Conservation (phyloP, 1,284 basidiomycete species). For the Trametes pubescens region DNA sequence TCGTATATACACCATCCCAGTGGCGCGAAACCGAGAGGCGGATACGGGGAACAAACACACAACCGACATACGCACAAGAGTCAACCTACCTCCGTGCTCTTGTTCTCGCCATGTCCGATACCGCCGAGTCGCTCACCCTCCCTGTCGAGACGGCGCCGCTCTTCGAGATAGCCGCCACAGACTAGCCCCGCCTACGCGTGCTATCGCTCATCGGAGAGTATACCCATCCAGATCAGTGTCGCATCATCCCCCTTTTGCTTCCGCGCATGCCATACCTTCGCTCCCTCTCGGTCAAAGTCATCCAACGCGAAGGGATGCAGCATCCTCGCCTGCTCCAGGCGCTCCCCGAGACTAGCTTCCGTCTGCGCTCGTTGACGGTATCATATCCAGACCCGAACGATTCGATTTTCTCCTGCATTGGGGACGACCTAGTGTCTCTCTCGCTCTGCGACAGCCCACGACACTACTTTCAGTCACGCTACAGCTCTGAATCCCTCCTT, state of each 20-base stretch:
- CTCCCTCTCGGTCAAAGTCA: neutral
- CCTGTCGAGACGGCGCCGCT: slow-evolving; percentile 13
- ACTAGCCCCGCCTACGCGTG: slow-evolving; percentile 2
- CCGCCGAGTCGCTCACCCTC: slow-evolving; percentile 6
- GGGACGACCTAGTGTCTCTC: neutral
- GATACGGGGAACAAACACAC: neutral
- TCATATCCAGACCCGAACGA: slow-evolving; percentile 16
- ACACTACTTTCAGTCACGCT: neutral
- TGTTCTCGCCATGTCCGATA: neutral
- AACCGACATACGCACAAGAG: neutral
- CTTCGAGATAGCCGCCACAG: neutral
- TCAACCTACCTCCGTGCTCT: neutral
- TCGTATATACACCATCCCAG: neutral
- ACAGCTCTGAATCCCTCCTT: neutral
- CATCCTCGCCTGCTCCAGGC: neutral
- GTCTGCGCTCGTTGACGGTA: slow-evolving; percentile 4
- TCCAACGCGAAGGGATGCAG: neutral
- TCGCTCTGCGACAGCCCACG: neutral
- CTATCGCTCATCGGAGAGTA: slow-evolving; percentile 1
- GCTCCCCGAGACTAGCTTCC: neutral
- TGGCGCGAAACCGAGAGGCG: neutral
- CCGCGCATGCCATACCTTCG: neutral
- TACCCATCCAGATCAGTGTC: neutral
- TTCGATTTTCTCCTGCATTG: neutral
- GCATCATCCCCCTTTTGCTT: neutral